Evolutionary conservation across 495 filamentous ascomycete species (phyloP), one percentile per base, ranked within the genome.

Genomic region (Filosporella fistucella): DNA sequence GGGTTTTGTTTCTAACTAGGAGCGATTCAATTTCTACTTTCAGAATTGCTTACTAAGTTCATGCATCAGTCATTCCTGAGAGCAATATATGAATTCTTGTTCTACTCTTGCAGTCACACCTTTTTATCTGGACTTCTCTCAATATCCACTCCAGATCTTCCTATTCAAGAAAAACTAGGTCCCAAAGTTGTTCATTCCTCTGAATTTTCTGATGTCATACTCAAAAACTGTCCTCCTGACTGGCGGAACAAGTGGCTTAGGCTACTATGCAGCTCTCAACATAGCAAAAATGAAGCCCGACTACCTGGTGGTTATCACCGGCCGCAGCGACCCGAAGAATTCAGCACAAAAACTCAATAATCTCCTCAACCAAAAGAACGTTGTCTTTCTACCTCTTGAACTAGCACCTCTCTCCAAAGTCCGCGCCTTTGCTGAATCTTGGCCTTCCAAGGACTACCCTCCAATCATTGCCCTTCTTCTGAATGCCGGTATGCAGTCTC

Each of bases 401-500:
- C 62, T 76, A 7, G 55, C 63, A 16, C 50, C 46, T 20, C 46
- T 64, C 2, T 41, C 57, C 29, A 64, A 66, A 8, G 62, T 76
- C 22, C 68, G 66, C 11, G 25, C 51, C 9, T 76, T 68, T 42
- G 63, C 54, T 9, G 37, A 38, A 24, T 38, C 62, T 4, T 75
- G 64, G 62, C 42, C 56, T n/a, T 23, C 41, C 2, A 53, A 47
- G n/a, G 47, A 62, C 3, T 59, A 64, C 40, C 66, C 71, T 6
- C 67, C 65, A 1, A 71, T 75, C 44, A 61, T 62, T 53, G 54
- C 57, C 1, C 60, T 75, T 0, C 46, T 74, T 28, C 62, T 72
- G 13, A 77, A 77, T 40, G 73, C 72, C 7, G 71, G 53, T 9
- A 38, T 71, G 0, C 71, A 76, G 29, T 63, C 71, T 17, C 63